Base-by-base conservation (phyloP, 768 basidiomycete species). In the Collybia sp. region DNA sequence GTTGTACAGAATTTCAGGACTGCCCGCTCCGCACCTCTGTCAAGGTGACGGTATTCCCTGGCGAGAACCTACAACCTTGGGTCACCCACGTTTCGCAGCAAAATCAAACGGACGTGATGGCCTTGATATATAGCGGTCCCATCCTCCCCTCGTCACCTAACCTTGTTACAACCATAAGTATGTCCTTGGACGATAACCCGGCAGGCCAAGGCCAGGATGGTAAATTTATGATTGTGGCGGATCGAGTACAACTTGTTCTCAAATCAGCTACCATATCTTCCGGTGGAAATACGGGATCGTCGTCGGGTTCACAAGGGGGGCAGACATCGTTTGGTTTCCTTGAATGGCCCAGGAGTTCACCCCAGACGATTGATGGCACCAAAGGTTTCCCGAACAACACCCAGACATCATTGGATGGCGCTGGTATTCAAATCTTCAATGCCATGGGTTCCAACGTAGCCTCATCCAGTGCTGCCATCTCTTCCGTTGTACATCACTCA, bases 171-270 rank as follows among this genome's bases (percentile, higher is more conserved):
- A 88, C 84, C 0, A 74, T 98, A 51, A 75, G 75, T 5, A 83
- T 97, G 78, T 73, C 77, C 5, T 72, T 97, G 40, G 82, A 84
- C 2, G 71, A 77, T 44, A 64, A 70, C 12, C 88, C 93, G 1
- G 60, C 57, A 1, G 90, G 87, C 10, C 65, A 63, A 36, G 87
- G 82, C 5, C 70, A 79, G 54, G 71, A 75, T 38, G 85, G 83
- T n/a, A 64, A 80, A 49, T 95, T 82, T 61, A 78, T 85, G 43
- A 66, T 97, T 30, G 84, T 98, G 9, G 95, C 95, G 3, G 90
- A 93, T 58, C 73, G 82, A 25, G 75, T 98, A n/a, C 80, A 93
- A 61, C 63, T 97, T 44, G 65, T 84, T 31, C 75, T 97, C 39
- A 82, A 71, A 15, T 86, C 83, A 15, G 76, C 78, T 12, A 79